These are phyloP conservation scores for Saturnispora saitoi DNA, from an alignment of 805 yeast genomes.

Conservation along the genomic window DNA sequence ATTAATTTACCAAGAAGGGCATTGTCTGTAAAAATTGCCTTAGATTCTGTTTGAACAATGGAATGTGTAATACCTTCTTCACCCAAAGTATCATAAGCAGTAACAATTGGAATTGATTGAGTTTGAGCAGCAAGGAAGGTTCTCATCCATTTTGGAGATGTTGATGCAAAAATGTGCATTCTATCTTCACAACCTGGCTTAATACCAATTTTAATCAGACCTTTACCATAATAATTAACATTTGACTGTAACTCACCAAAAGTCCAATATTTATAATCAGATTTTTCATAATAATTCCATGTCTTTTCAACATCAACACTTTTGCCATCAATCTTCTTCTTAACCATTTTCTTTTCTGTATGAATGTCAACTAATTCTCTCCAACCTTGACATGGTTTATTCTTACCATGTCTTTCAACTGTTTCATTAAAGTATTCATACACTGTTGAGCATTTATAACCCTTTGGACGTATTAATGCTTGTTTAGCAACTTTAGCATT, in stretches of 20 bases:
- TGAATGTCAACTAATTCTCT: slow-evolving; percentile 70
- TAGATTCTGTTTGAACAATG: slow-evolving; percentile 69
- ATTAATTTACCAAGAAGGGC: slow-evolving; percentile 56
- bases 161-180: slow-evolving; percentile 79
- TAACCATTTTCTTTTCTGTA: slow-evolving; percentile 64
- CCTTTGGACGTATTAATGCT: slow-evolving; percentile 51
- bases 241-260: slow-evolving; percentile 46
- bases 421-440: slow-evolving; percentile 9
- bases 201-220: slow-evolving; percentile 67
- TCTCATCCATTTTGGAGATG: slow-evolving; percentile 88
- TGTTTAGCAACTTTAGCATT: slow-evolving; percentile 39
- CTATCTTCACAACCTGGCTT: slow-evolving; percentile 49
- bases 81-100: slow-evolving; percentile 94
- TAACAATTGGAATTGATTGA: slow-evolving; percentile 78
- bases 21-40: slow-evolving; percentile 79
- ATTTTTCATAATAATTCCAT: slow-evolving; percentile 79
- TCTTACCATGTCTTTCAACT: slow-evolving; percentile 34
- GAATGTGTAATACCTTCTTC: slow-evolving; percentile 84
- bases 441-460: slow-evolving; percentile 37
- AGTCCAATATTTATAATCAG: slow-evolving; percentile 59
- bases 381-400: slow-evolving; percentile 58
- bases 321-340: slow-evolving; percentile 72
- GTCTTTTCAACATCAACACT: slow-evolving; percentile 65
- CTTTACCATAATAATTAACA: slow-evolving; percentile 57
- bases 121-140: slow-evolving; percentile 69